Base-by-base conservation (phyloP, 805 yeast genomes). In the Saccharomycopsis fodiens region DNA sequence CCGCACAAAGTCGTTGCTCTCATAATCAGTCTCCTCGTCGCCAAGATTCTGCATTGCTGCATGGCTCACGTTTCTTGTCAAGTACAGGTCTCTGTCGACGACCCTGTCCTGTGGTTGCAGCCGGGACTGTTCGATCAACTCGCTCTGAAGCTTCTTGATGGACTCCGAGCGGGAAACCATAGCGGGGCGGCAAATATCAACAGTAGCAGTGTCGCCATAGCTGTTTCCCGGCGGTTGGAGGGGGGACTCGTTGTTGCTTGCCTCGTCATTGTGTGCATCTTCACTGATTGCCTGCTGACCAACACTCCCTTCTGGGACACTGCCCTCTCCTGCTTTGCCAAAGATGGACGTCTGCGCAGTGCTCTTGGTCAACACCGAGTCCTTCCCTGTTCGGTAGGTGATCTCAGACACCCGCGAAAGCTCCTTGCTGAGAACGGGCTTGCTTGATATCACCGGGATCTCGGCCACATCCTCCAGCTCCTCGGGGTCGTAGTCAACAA, bases 1-100 rank as follows among this genome's bases (percentile, higher is more conserved):
- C 29, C 53, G 29, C 5, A 50, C 51, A 22, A 46, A 34, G 16
- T 50, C 50, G 29, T 46, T 46, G 35, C 16, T 34, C 34, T 50
- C 53, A 35, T 32, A 45, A 30, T 48, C 48, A 29, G 27, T 37
- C 3, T 41, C 51, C 27, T 48, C 48, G 16, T 32, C 44, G 4
- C 39, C 39, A 21, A 30, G 34, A 17, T 41, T 35, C 13, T 20
- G 23, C 13, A 22, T 39, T 22, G 21, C 27, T 8, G 10, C 8
- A 12, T 6, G 10, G 39, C 41, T 13, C 21, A n/a, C 21, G 35
- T 21, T 41, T 30, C 50, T 30, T 12, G 42, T 46, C 20, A 46
- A 42, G 22, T 31, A 46, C 13, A 46, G 43, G 36, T 46, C 50
- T 39, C 47, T 38, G 17, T 36, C 20, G 15, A 10, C 40, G 40